phyloP scores from a whole-genome alignment of 2,329 filamentous ascomycete genomes.

The Amesomyces nigricolor region DNA sequence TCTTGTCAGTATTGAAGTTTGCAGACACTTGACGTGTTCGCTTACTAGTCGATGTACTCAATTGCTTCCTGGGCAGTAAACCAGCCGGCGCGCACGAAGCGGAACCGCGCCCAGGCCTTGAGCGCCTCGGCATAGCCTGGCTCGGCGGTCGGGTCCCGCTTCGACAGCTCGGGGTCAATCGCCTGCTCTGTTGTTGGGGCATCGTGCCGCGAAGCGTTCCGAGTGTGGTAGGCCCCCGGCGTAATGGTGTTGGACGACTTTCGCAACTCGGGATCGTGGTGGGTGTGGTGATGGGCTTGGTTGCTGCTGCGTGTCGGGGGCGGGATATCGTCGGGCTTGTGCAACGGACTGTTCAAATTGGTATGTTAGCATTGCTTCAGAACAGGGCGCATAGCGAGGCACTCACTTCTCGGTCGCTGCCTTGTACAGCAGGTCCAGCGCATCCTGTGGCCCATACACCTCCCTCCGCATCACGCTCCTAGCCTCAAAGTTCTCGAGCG shows the following conservation, averaged over 20 bases:
- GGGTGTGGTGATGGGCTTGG: slow-evolving; percentile 18
- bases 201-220: slow-evolving; percentile 22
- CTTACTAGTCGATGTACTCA: slow-evolving; percentile 85
- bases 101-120: slow-evolving; percentile 82
- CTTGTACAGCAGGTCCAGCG: slow-evolving; percentile 84
- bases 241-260: slow-evolving; percentile 17
- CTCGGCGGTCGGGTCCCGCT: slow-evolving; percentile 42
- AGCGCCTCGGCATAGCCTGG: slow-evolving; percentile 64
- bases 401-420: slow-evolving; percentile 60
- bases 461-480: slow-evolving; percentile 61
- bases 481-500: slow-evolving; percentile 60
- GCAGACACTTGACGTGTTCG: background rate
- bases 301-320: slow-evolving; percentile 6
- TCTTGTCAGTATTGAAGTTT: background rate
- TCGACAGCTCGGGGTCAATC: slow-evolving; percentile 44
- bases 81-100: slow-evolving; percentile 95
- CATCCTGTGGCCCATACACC: slow-evolving; percentile 88
- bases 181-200: slow-evolving; percentile 31
- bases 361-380: slow-evolving; percentile 15
- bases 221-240: slow-evolving; percentile 17
- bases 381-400: background rate
- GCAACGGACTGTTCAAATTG: slow-evolving; percentile 16
- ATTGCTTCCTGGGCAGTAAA: slow-evolving; percentile 92
- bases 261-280: slow-evolving; percentile 16
- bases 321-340: slow-evolving; percentile 21